A percentile compares a stretch with the other conserved stretches of the same genome.
These are phyloP conservation scores for Gossypium gossypioides DNA, from an alignment of 441 rosid genomes.

Conservation along the genomic window DNA sequence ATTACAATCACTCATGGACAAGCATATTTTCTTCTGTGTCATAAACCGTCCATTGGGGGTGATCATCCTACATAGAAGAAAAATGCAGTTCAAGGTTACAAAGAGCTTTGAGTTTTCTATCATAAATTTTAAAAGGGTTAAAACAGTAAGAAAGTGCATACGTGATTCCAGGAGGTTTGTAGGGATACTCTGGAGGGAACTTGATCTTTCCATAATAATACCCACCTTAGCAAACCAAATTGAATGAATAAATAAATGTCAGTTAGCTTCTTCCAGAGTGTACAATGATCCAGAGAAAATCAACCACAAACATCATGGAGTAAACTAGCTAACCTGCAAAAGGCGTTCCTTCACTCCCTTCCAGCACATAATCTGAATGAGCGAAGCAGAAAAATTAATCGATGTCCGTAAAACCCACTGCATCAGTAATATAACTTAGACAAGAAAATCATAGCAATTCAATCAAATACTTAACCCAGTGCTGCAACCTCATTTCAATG, in stretches of 20 bases:
- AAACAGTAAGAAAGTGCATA: slow-evolving; percentile 24
- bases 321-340: slow-evolving; percentile 59
- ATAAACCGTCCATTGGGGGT: slow-evolving; percentile 94
- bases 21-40: slow-evolving; percentile 92
- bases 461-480: background rate
- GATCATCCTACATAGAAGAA: slow-evolving; percentile 55
- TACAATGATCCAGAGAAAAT: slow-evolving; percentile 12
- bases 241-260: background rate
- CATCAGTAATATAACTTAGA: background rate
- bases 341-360: slow-evolving; percentile 91
- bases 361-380: slow-evolving; percentile 80
- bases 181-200: slow-evolving; percentile 93
- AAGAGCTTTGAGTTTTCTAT: background rate
- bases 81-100: slow-evolving; percentile 1
- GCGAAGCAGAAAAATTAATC: slow-evolving; percentile 14
- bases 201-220: slow-evolving; percentile 91
- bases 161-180: slow-evolving; percentile 97
- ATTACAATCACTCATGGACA: slow-evolving; percentile 98
- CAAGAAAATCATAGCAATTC: background rate
- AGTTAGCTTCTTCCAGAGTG: slow-evolving; percentile 11
- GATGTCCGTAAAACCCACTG: slow-evolving; percentile 8
- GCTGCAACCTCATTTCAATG: background rate
- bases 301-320: slow-evolving; percentile 3
- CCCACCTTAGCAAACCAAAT: slow-evolving; percentile 45
- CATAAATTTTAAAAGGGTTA: background rate